Percentiles rank a stretch among this genome's conserved stretches.
These are phyloP conservation scores for Magnolia officinalis DNA, from an alignment of 164 flowering plant species.

Conservation along the genomic window DNA sequence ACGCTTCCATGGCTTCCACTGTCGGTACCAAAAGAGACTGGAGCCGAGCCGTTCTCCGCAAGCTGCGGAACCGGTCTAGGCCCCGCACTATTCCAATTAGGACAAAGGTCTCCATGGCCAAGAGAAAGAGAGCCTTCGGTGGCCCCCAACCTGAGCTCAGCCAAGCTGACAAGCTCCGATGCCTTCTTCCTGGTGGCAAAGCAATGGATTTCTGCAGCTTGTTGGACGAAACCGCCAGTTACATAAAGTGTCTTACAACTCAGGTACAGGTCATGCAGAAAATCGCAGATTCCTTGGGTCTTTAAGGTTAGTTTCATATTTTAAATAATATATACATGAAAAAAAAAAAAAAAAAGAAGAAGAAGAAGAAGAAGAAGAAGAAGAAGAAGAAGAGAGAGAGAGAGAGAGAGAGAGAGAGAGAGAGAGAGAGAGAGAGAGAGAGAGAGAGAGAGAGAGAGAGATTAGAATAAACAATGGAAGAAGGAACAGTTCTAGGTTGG, in stretches of 20 bases:
- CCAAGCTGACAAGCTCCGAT: conserved; percentile 27
- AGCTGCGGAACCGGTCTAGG: conserved; percentile 17
- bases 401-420: too few species aligned
- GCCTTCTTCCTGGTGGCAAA: conserved; percentile 58
- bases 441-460: not conserved
- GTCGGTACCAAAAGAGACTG: conserved; percentile 42
- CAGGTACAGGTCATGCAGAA: conserved; percentile 59
- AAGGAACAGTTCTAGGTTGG: conserved; percentile 2
- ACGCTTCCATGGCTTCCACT: conserved; percentile 47
- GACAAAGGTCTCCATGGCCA: not conserved
- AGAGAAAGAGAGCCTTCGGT: not conserved
- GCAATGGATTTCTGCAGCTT: conserved; percentile 42
- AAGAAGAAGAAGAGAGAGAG: too few species aligned
- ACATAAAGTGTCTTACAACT: conserved; percentile 43
- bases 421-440: too few species aligned
- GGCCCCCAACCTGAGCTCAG: not conserved
- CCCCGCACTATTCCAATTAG: not conserved
- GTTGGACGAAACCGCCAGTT: conserved; percentile 59
- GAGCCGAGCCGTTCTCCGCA: conserved; percentile 47
- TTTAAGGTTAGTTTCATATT: conserved; percentile 5
- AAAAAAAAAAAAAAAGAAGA: not conserved
- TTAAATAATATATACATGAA: not conserved
- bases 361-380: too few species aligned
- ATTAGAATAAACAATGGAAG: not conserved
- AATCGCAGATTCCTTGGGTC: conserved; percentile 28